Evolutionary conservation across 257 asterid genomes (phyloP).

Genomic region (Anisodus acutangulus): DNA sequence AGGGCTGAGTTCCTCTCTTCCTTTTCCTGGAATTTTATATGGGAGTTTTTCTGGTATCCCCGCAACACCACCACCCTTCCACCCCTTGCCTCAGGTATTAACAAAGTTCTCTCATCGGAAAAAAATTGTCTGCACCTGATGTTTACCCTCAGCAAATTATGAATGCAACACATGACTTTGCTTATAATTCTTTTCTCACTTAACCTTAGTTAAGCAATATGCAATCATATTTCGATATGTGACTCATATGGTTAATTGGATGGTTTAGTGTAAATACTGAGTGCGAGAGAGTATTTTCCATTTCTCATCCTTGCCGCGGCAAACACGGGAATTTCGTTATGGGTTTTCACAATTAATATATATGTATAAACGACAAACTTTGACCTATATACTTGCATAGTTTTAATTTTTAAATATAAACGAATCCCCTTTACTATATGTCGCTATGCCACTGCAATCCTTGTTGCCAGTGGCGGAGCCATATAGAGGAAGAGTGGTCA

Average conservation of each 20-base stretch:
- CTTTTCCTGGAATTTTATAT: constrained; percentile 58
- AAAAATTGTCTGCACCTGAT: not conserved
- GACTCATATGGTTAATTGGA: not conserved
- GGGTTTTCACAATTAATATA: not conserved
- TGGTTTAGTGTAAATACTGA: not conserved
- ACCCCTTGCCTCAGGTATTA: constrained; percentile 70
- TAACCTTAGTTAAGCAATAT: not conserved
- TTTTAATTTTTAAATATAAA: not conserved
- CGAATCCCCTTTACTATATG: not conserved
- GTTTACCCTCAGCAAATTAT: not conserved
- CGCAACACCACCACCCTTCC: constrained; percentile 48
- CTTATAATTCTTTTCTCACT: not conserved
- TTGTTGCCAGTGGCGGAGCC: not conserved
- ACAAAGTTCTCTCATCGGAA: not conserved
- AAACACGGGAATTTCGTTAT: not conserved
- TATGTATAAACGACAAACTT: not conserved
- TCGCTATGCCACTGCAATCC: not conserved
- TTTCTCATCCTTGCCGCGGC: not conserved
- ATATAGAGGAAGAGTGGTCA: too few species aligned
- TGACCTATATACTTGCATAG: not conserved
- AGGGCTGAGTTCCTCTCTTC: constrained; percentile 55
- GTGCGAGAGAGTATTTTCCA: not conserved
- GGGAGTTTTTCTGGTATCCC: constrained; percentile 54
- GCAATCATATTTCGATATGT: not conserved
- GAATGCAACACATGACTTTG: not conserved